Conservation (phyloP, 2,329 filamentous ascomycete species). For the Pseudogymnoascus sp. region DNA sequence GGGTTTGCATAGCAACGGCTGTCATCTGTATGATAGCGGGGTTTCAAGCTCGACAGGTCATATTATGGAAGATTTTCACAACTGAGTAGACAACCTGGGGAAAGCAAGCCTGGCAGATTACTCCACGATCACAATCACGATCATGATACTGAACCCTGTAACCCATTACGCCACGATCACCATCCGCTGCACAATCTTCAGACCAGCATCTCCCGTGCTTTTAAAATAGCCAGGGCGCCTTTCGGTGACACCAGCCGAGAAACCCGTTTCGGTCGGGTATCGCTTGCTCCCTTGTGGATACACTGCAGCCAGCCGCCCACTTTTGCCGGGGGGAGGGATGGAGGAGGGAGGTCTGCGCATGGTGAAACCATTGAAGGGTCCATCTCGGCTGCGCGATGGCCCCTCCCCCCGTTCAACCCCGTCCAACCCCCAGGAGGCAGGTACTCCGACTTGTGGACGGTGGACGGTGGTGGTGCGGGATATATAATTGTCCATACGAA, state of each 20-base stretch:
- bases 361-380: slow-evolving; percentile 1
- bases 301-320: slow-evolving; percentile 5
- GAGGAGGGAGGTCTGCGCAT: neutral
- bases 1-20: neutral
- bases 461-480: neutral
- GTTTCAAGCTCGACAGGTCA: neutral
- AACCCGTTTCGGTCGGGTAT: neutral
- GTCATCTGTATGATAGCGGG: neutral
- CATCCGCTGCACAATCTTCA: neutral
- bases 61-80: neutral
- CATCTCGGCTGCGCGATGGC: neutral
- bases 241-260: slow-evolving; percentile 7
- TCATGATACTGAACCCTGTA: neutral
- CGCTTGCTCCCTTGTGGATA: slow-evolving; percentile 8
- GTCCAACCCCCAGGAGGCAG: neutral
- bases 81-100: neutral
- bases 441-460: neutral
- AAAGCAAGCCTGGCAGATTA: neutral
- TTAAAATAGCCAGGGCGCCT: neutral
- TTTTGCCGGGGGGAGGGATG: neutral
- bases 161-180: neutral
- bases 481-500: neutral
- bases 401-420: neutral
- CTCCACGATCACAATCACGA: neutral
- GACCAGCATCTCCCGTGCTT: neutral